phyloP scores from a whole-genome alignment of 2,329 filamentous ascomycete species.

The Berkeleyomyces basicola region DNA sequence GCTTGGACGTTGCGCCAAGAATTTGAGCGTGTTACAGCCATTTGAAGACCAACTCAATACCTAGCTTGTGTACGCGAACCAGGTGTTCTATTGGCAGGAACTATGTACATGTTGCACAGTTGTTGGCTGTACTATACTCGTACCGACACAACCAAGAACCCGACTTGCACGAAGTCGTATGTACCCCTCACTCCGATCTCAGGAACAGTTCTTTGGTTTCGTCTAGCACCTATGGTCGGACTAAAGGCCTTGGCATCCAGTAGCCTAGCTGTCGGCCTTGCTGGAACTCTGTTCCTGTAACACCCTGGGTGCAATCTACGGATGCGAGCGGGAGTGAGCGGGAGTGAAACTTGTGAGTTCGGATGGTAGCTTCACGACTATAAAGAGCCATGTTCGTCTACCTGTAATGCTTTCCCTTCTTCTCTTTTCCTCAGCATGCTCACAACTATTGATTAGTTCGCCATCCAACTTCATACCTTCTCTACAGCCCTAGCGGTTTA shows the following conservation, averaged over 20 bases:
- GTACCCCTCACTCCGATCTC: neutral
- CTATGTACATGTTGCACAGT: neutral
- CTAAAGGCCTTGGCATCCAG: neutral
- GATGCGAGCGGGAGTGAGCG: neutral
- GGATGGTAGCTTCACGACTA: neutral
- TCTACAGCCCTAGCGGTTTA: conserved; percentile 4
- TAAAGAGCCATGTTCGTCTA: neutral
- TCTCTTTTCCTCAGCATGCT: neutral
- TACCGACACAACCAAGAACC: neutral
- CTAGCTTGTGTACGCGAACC: too few species aligned
- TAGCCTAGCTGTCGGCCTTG: neutral
- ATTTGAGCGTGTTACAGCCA: neutral
- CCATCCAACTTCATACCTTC: neutral
- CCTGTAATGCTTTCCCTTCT: neutral
- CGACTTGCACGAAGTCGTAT: neutral
- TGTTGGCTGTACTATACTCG: neutral
- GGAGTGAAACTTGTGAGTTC: neutral
- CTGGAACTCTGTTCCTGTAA: neutral
- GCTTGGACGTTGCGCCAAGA: neutral
- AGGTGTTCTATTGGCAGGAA: neutral
- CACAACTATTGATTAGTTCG: neutral
- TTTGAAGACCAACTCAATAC: neutral
- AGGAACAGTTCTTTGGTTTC: neutral
- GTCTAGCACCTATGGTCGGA: neutral
- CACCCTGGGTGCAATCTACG: neutral